Evolutionary conservation across 2,329 filamentous ascomycete genomes (phyloP).

Genomic region (Penicillium sp.): DNA sequence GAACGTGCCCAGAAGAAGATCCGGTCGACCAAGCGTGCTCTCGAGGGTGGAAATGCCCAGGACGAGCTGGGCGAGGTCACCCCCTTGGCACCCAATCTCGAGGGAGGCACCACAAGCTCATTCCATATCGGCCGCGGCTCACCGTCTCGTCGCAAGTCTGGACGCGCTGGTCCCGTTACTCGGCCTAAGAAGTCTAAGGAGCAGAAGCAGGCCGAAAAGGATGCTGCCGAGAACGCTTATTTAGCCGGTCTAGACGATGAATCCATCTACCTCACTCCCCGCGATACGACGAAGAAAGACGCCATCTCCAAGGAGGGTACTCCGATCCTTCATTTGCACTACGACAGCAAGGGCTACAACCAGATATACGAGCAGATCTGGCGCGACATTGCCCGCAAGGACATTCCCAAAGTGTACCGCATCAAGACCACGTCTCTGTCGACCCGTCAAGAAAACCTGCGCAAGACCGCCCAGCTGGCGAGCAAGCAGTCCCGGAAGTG

Average conservation of each 20-base stretch:
- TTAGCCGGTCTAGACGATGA: slow-evolving; percentile 63
- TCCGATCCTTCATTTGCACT: slow-evolving; percentile 62
- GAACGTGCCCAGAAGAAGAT: slow-evolving; percentile 92
- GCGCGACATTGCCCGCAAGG: slow-evolving; percentile 90
- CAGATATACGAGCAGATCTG: slow-evolving; percentile 98
- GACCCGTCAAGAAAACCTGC: slow-evolving; percentile 90
- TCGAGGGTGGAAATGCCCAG: slow-evolving; percentile 76
- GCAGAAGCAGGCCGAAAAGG: slow-evolving; percentile 70
- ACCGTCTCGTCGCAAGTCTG: slow-evolving; percentile 57
- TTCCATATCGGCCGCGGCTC: slow-evolving; percentile 70
- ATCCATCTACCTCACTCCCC: slow-evolving; percentile 56
- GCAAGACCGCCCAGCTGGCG: slow-evolving; percentile 94
- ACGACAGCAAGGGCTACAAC: slow-evolving; percentile 89
- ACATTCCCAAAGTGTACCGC: slow-evolving; percentile 89
- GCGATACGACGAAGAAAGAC: slow-evolving; percentile 55
- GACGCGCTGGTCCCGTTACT: slow-evolving; percentile 54
- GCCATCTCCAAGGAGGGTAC: slow-evolving; percentile 48
- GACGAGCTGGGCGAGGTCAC: slow-evolving; percentile 75
- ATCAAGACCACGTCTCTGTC: slow-evolving; percentile 83
- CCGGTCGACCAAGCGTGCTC: slow-evolving; percentile 81
- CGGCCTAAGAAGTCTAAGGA: slow-evolving; percentile 87
- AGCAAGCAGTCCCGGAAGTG: slow-evolving; percentile 97
- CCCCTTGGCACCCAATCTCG: slow-evolving; percentile 75
- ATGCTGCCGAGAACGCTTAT: slow-evolving; percentile 83
- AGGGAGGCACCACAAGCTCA: slow-evolving; percentile 82